These are phyloP conservation scores for Xylariales sp. DNA, from an alignment of 2,329 filamentous ascomycete genomes.

Conservation along the genomic window DNA sequence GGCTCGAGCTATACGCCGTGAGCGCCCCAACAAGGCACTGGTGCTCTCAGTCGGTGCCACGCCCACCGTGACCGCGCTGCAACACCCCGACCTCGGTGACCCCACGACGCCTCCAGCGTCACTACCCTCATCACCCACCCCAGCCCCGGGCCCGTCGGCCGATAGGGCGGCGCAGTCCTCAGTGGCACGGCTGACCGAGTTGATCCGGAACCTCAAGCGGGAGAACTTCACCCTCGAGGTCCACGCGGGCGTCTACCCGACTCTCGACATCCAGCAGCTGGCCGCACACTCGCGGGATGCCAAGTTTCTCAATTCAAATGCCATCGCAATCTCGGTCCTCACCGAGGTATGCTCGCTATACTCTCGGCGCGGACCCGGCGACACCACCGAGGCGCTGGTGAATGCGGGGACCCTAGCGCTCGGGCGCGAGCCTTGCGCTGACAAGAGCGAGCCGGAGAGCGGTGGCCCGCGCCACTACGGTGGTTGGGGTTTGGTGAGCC, in stretches of 20 bases:
- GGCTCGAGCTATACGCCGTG: constrained; percentile 29
- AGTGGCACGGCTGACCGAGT: constrained; percentile 25
- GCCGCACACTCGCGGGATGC: constrained; percentile 57
- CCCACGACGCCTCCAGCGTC: too few relatives aligned
- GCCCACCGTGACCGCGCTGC: constrained; percentile 64
- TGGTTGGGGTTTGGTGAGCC: constrained; percentile 66
- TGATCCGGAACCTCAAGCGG: constrained; percentile 32
- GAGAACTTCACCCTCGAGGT: constrained; percentile 54
- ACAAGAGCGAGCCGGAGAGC: constrained; percentile 25
- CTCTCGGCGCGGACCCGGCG: constrained; percentile 44
- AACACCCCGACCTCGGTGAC: constrained; percentile 41
- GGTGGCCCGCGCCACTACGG: constrained; percentile 58
- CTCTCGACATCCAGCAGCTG: constrained; percentile 75
- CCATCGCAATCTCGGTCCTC: constrained; percentile 65
- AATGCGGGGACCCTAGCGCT: constrained; percentile 66
- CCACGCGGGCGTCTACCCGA: constrained; percentile 73
- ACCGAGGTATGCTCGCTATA: constrained; percentile 70
- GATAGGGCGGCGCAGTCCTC: background rate
- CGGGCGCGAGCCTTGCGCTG: constrained; percentile 67
- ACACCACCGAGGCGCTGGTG: constrained; percentile 59
- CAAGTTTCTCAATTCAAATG: constrained; percentile 40
- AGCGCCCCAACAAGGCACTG: constrained; percentile 25
- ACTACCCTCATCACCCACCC: too few relatives aligned
- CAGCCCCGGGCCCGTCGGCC: background rate
- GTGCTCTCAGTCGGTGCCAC: constrained; percentile 72